phyloP scores from a whole-genome alignment of 1,139 yeast genomes.

The Yamadazyma pseudoaaseri region DNA sequence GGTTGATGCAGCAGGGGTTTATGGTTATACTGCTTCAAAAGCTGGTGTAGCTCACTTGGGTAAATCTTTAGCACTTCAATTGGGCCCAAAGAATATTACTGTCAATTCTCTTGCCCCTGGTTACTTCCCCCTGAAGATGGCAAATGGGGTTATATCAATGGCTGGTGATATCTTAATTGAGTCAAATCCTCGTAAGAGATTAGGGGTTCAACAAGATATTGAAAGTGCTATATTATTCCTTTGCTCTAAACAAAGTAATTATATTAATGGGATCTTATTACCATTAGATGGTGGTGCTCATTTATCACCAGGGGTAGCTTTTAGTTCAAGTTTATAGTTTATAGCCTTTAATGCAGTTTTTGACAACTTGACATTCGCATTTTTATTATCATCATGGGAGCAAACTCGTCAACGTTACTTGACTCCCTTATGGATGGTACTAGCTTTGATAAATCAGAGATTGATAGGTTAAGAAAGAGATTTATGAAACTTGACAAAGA shows the following conservation, averaged over 20 bases:
- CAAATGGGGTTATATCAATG: conserved; percentile 58
- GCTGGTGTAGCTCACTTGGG: conserved; percentile 77
- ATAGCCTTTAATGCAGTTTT: too few relatives aligned
- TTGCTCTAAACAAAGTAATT: conserved; percentile 57
- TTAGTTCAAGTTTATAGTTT: conserved; percentile 4
- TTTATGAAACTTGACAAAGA: conserved; percentile 95
- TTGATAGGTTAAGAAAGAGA: conserved; percentile 84
- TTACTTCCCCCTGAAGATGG: conserved; percentile 76
- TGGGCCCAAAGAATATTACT: conserved; percentile 66
- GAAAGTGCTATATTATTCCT: conserved; percentile 60
- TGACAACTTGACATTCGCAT: too few relatives aligned
- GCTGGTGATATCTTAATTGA: conserved; percentile 51
- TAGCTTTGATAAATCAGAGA: conserved; percentile 86
- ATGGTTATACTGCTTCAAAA: conserved; percentile 73
- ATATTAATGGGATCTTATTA: conserved; percentile 67
- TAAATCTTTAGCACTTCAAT: conserved; percentile 58
- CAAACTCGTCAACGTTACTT: conserved; percentile 62
- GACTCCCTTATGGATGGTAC: conserved; percentile 74
- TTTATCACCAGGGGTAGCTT: conserved; percentile 21
- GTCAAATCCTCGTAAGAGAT: conserved; percentile 61
- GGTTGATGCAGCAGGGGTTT: conserved; percentile 54
- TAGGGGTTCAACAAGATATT: conserved; percentile 64
- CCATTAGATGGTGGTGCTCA: conserved; percentile 75
- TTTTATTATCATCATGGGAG: conserved; percentile 51
- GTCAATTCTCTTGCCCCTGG: conserved; percentile 78